phyloP scores from a whole-genome alignment of 2,329 filamentous ascomycete species.

The Torrubiella hemipterigena region DNA sequence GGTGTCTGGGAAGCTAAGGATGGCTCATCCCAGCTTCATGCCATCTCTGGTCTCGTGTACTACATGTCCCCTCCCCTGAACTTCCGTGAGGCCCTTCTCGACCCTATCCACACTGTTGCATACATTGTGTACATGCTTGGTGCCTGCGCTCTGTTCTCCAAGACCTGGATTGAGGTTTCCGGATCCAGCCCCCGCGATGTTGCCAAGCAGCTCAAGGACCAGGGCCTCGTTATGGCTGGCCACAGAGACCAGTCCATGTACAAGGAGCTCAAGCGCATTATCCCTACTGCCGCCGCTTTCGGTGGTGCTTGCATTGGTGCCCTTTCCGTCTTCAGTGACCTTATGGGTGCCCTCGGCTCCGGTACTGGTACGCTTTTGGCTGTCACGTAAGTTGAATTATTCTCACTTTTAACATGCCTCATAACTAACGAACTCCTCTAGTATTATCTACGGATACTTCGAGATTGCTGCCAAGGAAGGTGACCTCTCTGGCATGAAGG shows the following conservation, averaged over 20 bases:
- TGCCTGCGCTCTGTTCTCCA: conserved; percentile 96
- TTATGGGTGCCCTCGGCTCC: conserved; percentile 89
- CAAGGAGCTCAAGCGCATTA: conserved; percentile 98
- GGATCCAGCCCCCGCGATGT: conserved; percentile 96
- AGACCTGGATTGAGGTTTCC: conserved; percentile 99
- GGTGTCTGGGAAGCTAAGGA: conserved; percentile 98
- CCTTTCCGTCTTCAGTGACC: conserved; percentile 87
- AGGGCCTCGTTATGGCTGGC: conserved; percentile 97
- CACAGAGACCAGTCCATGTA: conserved; percentile 99
- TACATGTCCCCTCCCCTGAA: conserved; percentile 99
- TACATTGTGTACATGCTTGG: conserved; percentile 98
- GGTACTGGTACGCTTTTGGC: conserved; percentile 96
- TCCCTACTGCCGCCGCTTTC: conserved; percentile 94
- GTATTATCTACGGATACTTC: conserved; percentile 99
- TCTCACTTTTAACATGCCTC: neutral
- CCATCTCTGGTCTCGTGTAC: conserved; percentile 88
- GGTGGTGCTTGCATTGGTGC: conserved; percentile 98
- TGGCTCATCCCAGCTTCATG: conserved; percentile 89
- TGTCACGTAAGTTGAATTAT: conserved; percentile 80
- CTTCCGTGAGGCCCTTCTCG: conserved; percentile 92
- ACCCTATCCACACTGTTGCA: conserved; percentile 90
- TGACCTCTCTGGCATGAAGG: conserved; percentile 74
- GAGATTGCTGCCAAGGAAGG: conserved; percentile 99
- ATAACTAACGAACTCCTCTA: conserved; percentile 31
- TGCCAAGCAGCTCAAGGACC: conserved; percentile 99